A percentile compares a stretch with the other conserved stretches of the same genome.
Conservation (phyloP, 805 yeast species). For the Kregervanrija fluxuum region DNA sequence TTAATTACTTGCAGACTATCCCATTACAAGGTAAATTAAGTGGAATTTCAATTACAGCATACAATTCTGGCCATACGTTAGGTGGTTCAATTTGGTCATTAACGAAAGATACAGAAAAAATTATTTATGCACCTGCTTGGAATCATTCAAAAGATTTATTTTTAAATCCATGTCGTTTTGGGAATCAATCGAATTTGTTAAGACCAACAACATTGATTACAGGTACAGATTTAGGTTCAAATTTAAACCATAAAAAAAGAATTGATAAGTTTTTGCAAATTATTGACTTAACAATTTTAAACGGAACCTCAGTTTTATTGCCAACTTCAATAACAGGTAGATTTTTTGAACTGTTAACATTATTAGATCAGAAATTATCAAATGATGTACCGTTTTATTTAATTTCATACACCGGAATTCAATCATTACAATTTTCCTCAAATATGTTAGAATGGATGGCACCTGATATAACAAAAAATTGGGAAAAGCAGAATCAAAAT, state of each 20-base stretch:
- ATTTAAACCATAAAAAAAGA: constrained; percentile 53
- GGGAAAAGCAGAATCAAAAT: constrained; percentile 63
- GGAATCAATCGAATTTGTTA: constrained; percentile 48
- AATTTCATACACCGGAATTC: constrained; percentile 72
- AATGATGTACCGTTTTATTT: constrained; percentile 58
- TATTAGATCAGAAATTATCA: constrained; percentile 17
- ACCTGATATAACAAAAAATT: constrained; percentile 70
- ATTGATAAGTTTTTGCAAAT: constrained; percentile 56
- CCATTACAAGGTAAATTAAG: constrained; percentile 51
- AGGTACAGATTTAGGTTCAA: constrained; percentile 56
- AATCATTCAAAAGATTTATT: constrained; percentile 88
- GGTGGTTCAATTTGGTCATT: constrained; percentile 93
- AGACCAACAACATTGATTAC: constrained; percentile 84
- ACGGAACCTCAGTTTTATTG: constrained; percentile 74
- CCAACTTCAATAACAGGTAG: constrained; percentile 82
- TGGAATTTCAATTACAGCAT: constrained; percentile 66
- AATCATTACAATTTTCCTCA: constrained; percentile 72
- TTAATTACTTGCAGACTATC: constrained; percentile 77
- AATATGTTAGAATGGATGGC: constrained; percentile 97
- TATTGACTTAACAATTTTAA: constrained; percentile 57
- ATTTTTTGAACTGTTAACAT: constrained; percentile 64
- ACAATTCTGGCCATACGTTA: constrained; percentile 84
- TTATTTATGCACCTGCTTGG: constrained; percentile 91
- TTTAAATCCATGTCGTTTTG: constrained; percentile 55
- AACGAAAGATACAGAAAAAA: constrained; percentile 56